phyloP scores from a whole-genome alignment of 2,329 filamentous ascomycete species.

The Xylaria multiplex region DNA sequence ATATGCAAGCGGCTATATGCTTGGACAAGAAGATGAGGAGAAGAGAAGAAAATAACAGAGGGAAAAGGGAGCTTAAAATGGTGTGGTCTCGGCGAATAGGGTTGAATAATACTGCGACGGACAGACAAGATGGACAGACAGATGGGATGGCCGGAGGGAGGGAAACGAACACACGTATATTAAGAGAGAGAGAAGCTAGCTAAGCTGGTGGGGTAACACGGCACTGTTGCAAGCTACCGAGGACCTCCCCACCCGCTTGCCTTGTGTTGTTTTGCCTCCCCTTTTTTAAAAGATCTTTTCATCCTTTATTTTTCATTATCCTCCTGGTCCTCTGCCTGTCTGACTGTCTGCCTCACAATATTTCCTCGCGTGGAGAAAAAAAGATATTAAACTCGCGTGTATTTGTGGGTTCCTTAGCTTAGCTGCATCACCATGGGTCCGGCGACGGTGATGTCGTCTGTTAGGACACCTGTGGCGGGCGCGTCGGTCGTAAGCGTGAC shows the following conservation, averaged over 20 bases:
- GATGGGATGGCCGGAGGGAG: slow-evolving; percentile 10
- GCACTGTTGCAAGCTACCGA: slow-evolving; percentile 35
- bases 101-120: no score
- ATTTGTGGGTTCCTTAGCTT: slow-evolving; percentile 49
- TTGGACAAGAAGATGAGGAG: slow-evolving; percentile 9
- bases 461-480: slow-evolving; percentile 62
- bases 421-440: slow-evolving; percentile 69
- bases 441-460: slow-evolving; percentile 72
- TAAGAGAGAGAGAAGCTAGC: slow-evolving; percentile 26
- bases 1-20: slow-evolving; percentile 22
- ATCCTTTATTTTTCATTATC: background rate
- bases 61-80: background rate
- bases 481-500: slow-evolving; percentile 69
- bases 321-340: background rate
- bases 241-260: slow-evolving; percentile 33
- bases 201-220: slow-evolving; percentile 33
- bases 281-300: background rate
- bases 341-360: background rate
- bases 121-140: background rate
- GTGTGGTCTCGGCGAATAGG: background rate
- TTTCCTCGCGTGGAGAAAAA: background rate
- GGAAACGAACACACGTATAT: slow-evolving; percentile 30
- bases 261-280: slow-evolving; percentile 23
- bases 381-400: background rate
- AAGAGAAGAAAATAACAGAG: background rate